Conservation (phyloP, 495 filamentous ascomycete genomes). For the Barbatosphaeria neglecta region DNA sequence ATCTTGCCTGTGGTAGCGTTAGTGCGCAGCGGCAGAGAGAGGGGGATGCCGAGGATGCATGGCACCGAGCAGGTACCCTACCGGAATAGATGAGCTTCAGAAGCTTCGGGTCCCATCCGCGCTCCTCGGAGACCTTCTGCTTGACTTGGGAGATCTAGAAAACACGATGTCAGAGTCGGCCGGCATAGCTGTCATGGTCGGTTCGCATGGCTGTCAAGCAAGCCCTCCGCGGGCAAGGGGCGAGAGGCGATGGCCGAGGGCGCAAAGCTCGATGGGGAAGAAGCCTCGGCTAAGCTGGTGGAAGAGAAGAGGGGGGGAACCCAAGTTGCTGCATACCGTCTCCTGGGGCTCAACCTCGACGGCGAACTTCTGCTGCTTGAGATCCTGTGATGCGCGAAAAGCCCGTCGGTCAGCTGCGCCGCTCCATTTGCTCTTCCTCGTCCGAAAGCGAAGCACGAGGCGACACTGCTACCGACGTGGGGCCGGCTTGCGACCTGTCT, state of each 20-base stretch:
- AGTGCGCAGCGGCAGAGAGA: slow-evolving; percentile 1
- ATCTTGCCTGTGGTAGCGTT: slow-evolving; percentile 64
- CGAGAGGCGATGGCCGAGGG: too few relatives aligned
- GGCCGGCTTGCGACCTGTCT: too few relatives aligned
- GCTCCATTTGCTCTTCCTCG: too few relatives aligned
- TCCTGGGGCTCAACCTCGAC: slow-evolving; percentile 75
- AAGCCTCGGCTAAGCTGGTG: too few relatives aligned
- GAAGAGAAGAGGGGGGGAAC: neutral
- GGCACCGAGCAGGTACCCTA: slow-evolving; percentile 28
- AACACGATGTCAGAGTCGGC: slow-evolving; percentile 9
- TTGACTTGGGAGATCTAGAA: slow-evolving; percentile 81
- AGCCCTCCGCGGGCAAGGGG: too few relatives aligned
- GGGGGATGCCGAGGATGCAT: neutral
- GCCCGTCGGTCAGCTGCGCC: neutral
- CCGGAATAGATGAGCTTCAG: slow-evolving; percentile 98
- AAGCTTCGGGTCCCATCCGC: slow-evolving; percentile 77
- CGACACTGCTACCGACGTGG: too few relatives aligned
- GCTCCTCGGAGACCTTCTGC: slow-evolving; percentile 75
- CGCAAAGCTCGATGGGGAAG: too few relatives aligned
- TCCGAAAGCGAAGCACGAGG: too few relatives aligned
- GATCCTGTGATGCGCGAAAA: slow-evolving; percentile 47
- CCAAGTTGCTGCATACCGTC: neutral
- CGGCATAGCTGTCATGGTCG: too few relatives aligned
- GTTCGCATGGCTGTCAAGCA: too few relatives aligned
- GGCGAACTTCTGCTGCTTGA: slow-evolving; percentile 95